Conservation (phyloP, 345 rosid genomes). For the Gossypium australe region DNA sequence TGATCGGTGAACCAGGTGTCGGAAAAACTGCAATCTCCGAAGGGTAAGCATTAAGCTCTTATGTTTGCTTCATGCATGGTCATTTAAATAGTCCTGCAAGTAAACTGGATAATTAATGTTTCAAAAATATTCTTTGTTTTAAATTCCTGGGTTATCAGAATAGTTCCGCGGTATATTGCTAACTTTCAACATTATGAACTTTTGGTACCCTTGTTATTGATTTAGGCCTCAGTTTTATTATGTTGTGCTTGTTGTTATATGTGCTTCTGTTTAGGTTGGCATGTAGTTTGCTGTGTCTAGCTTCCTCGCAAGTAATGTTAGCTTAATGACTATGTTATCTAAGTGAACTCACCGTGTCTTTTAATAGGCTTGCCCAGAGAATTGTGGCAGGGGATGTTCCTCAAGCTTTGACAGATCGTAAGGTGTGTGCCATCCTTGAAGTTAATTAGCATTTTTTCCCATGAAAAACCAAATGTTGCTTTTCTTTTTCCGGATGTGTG, state of each 20-base stretch:
- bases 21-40: conserved; percentile 99
- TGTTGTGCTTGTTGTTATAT: neutral
- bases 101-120: neutral
- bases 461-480: neutral
- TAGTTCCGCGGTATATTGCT: neutral
- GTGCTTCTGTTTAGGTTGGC: conserved; percentile 7
- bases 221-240: neutral
- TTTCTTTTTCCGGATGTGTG: neutral
- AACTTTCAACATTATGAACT: neutral
- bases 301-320: neutral
- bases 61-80: neutral
- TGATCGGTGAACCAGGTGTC: conserved; percentile 98
- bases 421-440: conserved; percentile 40
- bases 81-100: conserved; percentile 6
- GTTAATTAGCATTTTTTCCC: neutral
- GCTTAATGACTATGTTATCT: neutral
- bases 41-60: conserved; percentile 61
- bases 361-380: conserved; percentile 93
- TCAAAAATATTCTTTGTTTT: neutral
- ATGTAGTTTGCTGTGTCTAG: neutral
- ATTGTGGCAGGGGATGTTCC: conserved; percentile 99
- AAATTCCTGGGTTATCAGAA: neutral
- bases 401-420: conserved; percentile 94
- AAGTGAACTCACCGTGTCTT: conserved; percentile 7
- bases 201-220: neutral